Conservation (phyloP, 495 filamentous ascomycete species). For the Lentithecium fluviatile region DNA sequence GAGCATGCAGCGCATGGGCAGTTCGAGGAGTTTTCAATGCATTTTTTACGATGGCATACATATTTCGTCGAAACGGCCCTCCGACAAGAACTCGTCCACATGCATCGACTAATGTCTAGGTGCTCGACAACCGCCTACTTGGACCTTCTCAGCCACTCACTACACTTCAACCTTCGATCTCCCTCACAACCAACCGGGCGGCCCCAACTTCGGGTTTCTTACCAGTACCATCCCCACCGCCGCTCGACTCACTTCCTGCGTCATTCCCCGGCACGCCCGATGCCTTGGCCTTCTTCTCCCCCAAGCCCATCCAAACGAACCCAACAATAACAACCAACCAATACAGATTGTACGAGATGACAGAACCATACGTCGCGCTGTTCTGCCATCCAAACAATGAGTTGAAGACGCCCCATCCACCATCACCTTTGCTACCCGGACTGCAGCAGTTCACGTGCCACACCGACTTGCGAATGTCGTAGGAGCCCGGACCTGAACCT, state of each 20-base stretch:
- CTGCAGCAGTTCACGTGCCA: slow-evolving; percentile 95
- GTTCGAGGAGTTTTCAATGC: no score
- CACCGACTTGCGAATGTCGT: slow-evolving; percentile 78
- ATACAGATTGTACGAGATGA: slow-evolving; percentile 87
- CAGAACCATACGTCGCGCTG: slow-evolving; percentile 77
- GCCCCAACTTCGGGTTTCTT: slow-evolving; percentile 9
- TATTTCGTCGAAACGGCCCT: no score
- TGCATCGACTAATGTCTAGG: not conserved
- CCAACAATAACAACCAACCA: slow-evolving; percentile 67
- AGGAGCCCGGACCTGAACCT: slow-evolving; percentile 79
- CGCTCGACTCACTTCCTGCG: slow-evolving; percentile 6
- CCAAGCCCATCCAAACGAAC: slow-evolving; percentile 63
- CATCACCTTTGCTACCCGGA: slow-evolving; percentile 66
- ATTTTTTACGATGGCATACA: no score
- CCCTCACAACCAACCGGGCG: slow-evolving; percentile 4
- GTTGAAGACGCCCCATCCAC: slow-evolving; percentile 91
- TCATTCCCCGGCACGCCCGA: slow-evolving; percentile 40
- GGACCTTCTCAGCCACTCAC: not conserved
- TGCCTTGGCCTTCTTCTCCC: slow-evolving; percentile 66
- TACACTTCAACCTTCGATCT: not conserved
- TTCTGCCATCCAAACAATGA: slow-evolving; percentile 83
- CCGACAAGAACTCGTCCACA: no score
- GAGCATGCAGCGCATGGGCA: no score
- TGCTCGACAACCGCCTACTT: not conserved
- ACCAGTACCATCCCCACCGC: not conserved